Base-by-base conservation (phyloP, 2,329 filamentous ascomycete genomes). In the Magnaporthales sp. region DNA sequence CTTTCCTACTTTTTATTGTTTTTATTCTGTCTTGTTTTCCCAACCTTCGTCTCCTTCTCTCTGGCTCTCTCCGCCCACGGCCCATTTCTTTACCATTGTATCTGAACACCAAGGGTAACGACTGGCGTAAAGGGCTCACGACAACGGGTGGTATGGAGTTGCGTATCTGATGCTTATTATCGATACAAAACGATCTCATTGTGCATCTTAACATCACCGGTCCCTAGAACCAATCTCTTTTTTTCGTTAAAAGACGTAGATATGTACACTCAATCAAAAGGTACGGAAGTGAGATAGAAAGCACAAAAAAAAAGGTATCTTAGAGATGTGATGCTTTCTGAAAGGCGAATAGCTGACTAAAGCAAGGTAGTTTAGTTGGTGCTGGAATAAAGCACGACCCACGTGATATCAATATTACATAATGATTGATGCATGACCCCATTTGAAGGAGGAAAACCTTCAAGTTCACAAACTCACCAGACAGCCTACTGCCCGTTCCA, bases 21-120 rank as follows among this genome's bases (percentile, higher is more conserved):
- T 38, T 63, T 66, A 54, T 68, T 66, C 68, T 68, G 66, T 69
- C 68, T 67, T 56, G 26, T 56, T 65, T 30, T 54, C 38, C 31
- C 64, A 51, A 46, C 9, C 8, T 24, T n/a, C 24, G 30, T 11
- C 19, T 61, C 24, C n/a, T 5, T 31, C 4, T 9, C 30, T 46
- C 15, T 13, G 38, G 19, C 38, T 3, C 4, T 9, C 15, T n/a
- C n/a, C n/a, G n/a, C n/a, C n/a, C n/a, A n/a, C n/a, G n/a, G 38
- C n/a, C 38, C n/a, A 4, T 46, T 46, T 46, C 38, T 46, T 2
- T 46, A 19, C 32, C 19, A 38, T 38, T 38, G 5, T n/a, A 46
- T n/a, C 4, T 46, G 38, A 46, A 46, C 38, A 46, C 38, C 4
- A 19, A 2, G 15, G 38, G 38, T 46, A 7, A n/a, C n/a, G 38